Evolutionary conservation across 768 basidiomycete species (phyloP), one percentile per base, ranked within the genome.

Genomic region (Russula sp.): DNA sequence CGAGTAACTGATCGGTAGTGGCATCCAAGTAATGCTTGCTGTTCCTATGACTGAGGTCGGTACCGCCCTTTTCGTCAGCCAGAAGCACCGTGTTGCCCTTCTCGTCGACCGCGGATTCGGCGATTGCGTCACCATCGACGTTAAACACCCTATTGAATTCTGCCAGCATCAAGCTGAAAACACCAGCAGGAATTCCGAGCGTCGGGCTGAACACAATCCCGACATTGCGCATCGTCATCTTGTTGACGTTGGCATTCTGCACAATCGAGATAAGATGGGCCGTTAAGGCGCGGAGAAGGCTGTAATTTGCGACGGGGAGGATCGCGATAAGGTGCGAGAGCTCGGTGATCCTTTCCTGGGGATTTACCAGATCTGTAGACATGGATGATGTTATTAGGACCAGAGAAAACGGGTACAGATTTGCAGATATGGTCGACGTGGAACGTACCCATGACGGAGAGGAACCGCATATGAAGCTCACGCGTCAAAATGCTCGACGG

Each of bases 121-220:
- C 63, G 37, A 73, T 76, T 37, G 76, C 72, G 47, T 61, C 71
- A 62, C 70, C 71, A 66, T 83, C 86, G 56, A 93, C 91, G 69
- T 93, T 94, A 79, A 97, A 97, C 22, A 96, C 94, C 16, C 86
- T 83, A 68, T 91, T 92, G 76, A 95, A 98, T 72, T 97, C 92
- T 61, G 85, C 87, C 35, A 98, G 82, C 86, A 98, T 92, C 66
- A 97, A 77, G 71, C 91, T 94, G 75, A 98, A 95, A 48, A 98
- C 91, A 7, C 93, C 93, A 3, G 96, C 96, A n/a, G 96, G 96
- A 69, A 99, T 97, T 49, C 94, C 94, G 13, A 99, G 79, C 0
- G 97, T 98, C 2, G 97, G 97, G 67, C 94, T 95, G 77, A 98
- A 98, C 27, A 98, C 96, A 64, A 99, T 98, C 18, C 96, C 95